Evolutionary conservation across 805 yeast species (phyloP).

Genomic region (Limtongia smithiae): DNA sequence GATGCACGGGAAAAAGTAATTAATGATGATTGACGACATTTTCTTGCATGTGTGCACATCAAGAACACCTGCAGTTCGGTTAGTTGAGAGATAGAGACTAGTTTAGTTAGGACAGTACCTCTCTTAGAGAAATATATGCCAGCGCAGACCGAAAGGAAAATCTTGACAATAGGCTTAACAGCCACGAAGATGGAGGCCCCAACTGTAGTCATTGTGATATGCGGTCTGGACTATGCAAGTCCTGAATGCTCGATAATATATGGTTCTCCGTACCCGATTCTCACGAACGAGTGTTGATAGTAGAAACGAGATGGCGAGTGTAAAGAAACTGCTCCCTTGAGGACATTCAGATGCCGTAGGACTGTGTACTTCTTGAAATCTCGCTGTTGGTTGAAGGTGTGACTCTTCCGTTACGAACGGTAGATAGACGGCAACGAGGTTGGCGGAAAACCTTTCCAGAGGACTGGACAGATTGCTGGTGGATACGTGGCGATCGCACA

Average conservation of each 20-base stretch:
- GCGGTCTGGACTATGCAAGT: background rate
- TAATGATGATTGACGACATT: constrained; percentile 64
- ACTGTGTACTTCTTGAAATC: too few relatives aligned
- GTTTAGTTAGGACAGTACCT: constrained; percentile 35
- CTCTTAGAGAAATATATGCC: constrained; percentile 64
- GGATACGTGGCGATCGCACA: too few relatives aligned
- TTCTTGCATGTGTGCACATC: constrained; percentile 47
- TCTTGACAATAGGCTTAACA: constrained; percentile 81
- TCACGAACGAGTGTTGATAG: too few relatives aligned
- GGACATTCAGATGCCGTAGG: too few relatives aligned
- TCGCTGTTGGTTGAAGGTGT: too few relatives aligned
- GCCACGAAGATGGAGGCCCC: constrained; percentile 74
- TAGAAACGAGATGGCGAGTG: too few relatives aligned
- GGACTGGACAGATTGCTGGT: too few relatives aligned
- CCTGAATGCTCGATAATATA: background rate
- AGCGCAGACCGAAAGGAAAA: constrained; percentile 63
- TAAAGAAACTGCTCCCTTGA: too few relatives aligned
- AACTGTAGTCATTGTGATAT: constrained; percentile 34
- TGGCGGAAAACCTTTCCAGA: too few relatives aligned
- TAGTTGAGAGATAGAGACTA: background rate
- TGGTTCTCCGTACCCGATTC: too few relatives aligned
- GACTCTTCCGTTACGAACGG: too few relatives aligned
- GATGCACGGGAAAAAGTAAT: constrained; percentile 69
- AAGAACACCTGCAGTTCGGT: constrained; percentile 14
- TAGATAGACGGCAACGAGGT: too few relatives aligned